A percentile compares a stretch with the other conserved stretches of the same genome.
These are phyloP conservation scores for Chamaecyparis obtusa DNA, from an alignment of 75 land plant genomes.

Conservation along the genomic window DNA sequence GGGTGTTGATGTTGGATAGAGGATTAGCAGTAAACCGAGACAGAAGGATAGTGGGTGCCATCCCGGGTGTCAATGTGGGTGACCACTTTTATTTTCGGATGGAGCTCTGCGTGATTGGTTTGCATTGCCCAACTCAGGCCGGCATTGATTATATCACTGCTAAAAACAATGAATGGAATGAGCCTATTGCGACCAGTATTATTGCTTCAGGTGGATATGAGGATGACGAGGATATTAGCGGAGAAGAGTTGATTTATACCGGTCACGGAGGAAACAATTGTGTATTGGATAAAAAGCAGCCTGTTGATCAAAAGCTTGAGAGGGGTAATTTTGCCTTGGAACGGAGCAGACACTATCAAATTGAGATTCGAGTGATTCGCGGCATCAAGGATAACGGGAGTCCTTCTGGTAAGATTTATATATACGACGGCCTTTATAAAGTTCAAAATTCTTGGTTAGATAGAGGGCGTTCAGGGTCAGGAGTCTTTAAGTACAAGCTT, in stretches of 20 bases:
- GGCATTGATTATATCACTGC: conserved; percentile 63
- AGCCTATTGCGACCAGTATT: conserved; percentile 55
- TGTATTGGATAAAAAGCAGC: conserved; percentile 22
- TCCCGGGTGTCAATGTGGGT: conserved; percentile 76
- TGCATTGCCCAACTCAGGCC: conserved; percentile 55
- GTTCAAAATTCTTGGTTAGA: conserved; percentile 49
- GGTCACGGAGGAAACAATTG: conserved; percentile 80
- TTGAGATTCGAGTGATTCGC: conserved; percentile 70
- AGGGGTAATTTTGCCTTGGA: conserved; percentile 76
- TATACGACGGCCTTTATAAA: conserved; percentile 84
- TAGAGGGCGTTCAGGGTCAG: conserved; percentile 49
- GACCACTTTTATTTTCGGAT: conserved; percentile 64
- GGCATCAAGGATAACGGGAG: conserved; percentile 37
- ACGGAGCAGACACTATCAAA: conserved; percentile 34
- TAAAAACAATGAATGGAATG: conserved; percentile 31
- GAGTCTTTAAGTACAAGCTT: conserved; percentile 59
- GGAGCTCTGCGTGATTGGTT: conserved; percentile 60
- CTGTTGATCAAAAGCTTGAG: conserved; percentile 49
- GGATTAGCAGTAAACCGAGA: conserved; percentile 51
- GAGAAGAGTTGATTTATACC: conserved; percentile 75
- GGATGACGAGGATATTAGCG: conserved; percentile 61
- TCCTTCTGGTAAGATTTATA: conserved; percentile 49
- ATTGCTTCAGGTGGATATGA: conserved; percentile 63
- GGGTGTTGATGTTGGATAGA: conserved; percentile 27
- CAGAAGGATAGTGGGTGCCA: conserved; percentile 53